Conservation (phyloP, 2,329 filamentous ascomycete species). For the Paecilomyces dactylethromorphus region DNA sequence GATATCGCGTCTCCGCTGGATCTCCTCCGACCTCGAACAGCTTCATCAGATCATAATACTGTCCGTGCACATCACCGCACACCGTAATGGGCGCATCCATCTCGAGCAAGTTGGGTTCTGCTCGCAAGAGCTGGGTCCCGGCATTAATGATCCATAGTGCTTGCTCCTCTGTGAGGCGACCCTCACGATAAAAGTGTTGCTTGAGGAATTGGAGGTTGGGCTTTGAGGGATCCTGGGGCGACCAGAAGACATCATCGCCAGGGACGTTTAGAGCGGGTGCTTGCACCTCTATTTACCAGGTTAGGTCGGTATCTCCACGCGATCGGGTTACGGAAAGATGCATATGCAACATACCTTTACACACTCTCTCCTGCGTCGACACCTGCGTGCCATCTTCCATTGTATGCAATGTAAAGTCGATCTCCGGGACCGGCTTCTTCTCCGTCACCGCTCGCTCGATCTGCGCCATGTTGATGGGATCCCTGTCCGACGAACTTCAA, state of each 20-base stretch:
- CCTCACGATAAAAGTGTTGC: constrained; percentile 97
- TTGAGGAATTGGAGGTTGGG: constrained; percentile 92
- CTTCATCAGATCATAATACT: constrained; percentile 99
- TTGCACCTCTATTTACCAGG: constrained; percentile 71
- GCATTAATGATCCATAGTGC: constrained; percentile 89
- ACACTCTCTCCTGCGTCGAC: constrained; percentile 90
- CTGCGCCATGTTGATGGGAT: constrained; percentile 30
- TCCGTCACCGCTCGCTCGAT: constrained; percentile 86
- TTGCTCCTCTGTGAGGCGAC: constrained; percentile 93
- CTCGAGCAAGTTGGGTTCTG: constrained; percentile 92
- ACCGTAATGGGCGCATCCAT: constrained; percentile 99
- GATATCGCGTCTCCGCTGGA: constrained; percentile 89
- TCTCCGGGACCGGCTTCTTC: constrained; percentile 94
- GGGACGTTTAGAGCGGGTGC: constrained; percentile 90
- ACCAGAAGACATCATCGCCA: constrained; percentile 90
- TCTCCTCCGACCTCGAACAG: constrained; percentile 97
- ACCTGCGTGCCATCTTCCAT: constrained; percentile 98
- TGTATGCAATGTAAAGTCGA: constrained; percentile 95
- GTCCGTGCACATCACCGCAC: constrained; percentile 95
- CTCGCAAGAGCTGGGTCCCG: constrained; percentile 78
- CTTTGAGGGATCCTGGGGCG: constrained; percentile 76
- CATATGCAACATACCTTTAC: constrained; percentile 68
- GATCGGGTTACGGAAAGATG: constrained; percentile 1
- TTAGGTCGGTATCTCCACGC: constrained; percentile 11
- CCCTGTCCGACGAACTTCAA: not conserved